Conservation (phyloP, 805 yeast species). For the Myxozyma melibiosi region DNA sequence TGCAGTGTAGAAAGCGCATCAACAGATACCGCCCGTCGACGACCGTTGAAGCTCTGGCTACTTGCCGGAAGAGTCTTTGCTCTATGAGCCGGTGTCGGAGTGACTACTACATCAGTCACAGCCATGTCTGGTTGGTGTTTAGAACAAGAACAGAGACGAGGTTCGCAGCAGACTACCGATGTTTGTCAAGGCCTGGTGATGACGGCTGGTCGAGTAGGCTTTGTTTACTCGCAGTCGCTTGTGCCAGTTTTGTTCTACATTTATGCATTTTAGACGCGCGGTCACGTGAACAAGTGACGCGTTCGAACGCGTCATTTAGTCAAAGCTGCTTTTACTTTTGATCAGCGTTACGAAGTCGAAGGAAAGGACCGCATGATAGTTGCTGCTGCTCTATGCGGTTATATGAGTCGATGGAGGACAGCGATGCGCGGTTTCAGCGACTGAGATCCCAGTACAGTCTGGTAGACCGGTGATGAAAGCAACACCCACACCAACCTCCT, state of each 20-base stretch:
- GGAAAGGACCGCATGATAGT: neutral
- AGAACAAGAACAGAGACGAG: no score
- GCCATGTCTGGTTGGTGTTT: no score
- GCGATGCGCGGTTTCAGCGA: no score
- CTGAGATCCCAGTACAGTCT: no score
- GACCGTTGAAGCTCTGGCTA: neutral
- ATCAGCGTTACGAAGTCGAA: neutral
- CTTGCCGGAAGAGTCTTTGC: constrained; percentile 1
- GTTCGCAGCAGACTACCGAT: no score
- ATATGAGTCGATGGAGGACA: no score
- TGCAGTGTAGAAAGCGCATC: constrained; percentile 23
- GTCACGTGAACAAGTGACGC: constrained; percentile 7
- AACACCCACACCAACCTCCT: no score
- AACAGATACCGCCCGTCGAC: constrained; percentile 22
- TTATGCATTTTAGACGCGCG: constrained; percentile 6
- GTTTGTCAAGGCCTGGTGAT: neutral
- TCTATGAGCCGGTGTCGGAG: neutral
- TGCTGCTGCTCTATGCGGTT: no score
- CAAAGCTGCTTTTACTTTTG: no score
- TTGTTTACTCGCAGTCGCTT: constrained; percentile 1
- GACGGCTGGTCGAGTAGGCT: neutral
- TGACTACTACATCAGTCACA: neutral
- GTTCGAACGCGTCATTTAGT: neutral
- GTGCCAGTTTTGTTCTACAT: neutral
- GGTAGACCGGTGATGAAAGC: no score